Evolutionary conservation across 192 early-diverging fungal genomes (phyloP), one percentile per base, ranked within the genome.

Genomic region (Phlyctochytrium planicorne): DNA sequence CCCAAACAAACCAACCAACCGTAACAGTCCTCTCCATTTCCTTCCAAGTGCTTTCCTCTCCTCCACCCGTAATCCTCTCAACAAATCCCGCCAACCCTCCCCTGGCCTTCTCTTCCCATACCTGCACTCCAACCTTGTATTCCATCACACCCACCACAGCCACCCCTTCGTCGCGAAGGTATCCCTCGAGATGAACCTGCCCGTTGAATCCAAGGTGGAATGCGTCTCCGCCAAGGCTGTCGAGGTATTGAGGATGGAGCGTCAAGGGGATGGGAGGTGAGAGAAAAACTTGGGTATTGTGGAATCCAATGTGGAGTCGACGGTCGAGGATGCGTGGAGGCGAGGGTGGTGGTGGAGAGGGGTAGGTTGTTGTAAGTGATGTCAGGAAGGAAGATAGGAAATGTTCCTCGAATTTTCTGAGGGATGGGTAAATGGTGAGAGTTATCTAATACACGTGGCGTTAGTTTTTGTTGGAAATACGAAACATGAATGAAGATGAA

Each of bases 91-190:
- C 65, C 29, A 73, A 34, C 30, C 61, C 57, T 32, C 27, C 52
- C 56, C 74, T 80, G 57, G 64, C 65, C 53, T 2, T 17, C 20
- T 59, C 62, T 34, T 30, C 59, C 34, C 67, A 75, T 27, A 66
- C 65, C 40, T 53, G 53, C 34, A 80, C 12, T n/a, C 59, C 4
- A 2, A 83, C 55, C 56, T 74, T 77, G 56, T 84, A 84, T 40
- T 84, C 82, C 30, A 80, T 71, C 20, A 76, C 66, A 61, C 78
- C 53, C 3, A 80, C 77, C n/a, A 84, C n/a, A 3, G 82, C 75
- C 4, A 80, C 50, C 2, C 71, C 69, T 17, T 67, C 53, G 29
- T 73, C 68, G 3, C n/a, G 12, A 27, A 76, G 52, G 34, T 71
- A 77, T 32, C 65, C 66, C 1, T 71, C 69, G 25, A 80, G 50